Percentiles rank a stretch among this genome's conserved stretches.
phyloP scores from a whole-genome alignment of 306 rosid genomes.

The Castanea mollissima region DNA sequence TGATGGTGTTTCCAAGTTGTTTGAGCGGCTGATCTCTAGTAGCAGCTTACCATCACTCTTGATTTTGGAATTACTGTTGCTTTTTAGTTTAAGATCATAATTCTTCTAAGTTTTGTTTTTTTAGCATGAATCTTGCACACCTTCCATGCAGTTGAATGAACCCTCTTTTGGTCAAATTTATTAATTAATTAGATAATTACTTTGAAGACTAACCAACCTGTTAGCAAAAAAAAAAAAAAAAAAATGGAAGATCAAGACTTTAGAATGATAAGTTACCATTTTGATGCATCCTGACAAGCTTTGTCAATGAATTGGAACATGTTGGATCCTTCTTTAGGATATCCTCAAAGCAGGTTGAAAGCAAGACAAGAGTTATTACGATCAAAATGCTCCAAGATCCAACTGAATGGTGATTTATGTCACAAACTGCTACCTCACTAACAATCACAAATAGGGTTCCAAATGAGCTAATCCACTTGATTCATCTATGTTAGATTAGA shows the following conservation, averaged over 20 bases:
- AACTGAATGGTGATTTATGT: background rate
- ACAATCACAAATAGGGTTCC: background rate
- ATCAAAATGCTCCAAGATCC: constrained; percentile 51
- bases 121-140: background rate
- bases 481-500: background rate
- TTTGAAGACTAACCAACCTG: background rate
- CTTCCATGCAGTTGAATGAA: background rate
- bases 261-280: constrained; percentile 49
- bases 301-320: constrained; percentile 54
- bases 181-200: background rate
- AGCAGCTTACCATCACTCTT: background rate
- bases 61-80: background rate
- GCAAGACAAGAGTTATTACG: constrained; percentile 33
- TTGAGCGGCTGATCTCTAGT: background rate
- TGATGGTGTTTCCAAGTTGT: background rate
- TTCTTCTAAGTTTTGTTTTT: background rate
- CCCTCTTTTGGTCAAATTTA: background rate
- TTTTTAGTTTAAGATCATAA: background rate
- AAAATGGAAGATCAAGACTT: constrained; percentile 1
- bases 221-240: too few species aligned
- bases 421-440: background rate
- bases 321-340: constrained; percentile 75
- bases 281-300: constrained; percentile 66
- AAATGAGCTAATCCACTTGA: background rate
- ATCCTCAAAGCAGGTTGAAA: constrained; percentile 52